Evolutionary conservation across 805 yeast species (phyloP), one percentile per base, ranked within the genome.

Genomic region (Barnettozyma sucrosica): DNA sequence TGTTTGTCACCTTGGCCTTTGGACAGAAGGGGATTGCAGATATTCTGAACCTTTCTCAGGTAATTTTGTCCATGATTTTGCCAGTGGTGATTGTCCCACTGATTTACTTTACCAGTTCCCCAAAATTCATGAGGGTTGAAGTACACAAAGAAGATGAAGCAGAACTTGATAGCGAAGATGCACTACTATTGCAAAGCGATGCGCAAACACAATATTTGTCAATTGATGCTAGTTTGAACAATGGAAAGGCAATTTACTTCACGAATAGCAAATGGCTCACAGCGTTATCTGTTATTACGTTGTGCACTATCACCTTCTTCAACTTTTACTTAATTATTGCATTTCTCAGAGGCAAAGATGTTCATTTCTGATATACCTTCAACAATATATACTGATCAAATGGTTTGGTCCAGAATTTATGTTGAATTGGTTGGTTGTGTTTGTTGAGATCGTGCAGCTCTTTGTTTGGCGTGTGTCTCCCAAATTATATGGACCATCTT

Each of bases 11-110:
- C 2, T 46, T 79, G 5, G 66, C 77, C 7, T 76, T 85, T 53
- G 97, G 97, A 3, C 77, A 95, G 53, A 85, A 81, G 61, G 97
- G 97, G 5, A 72, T 89, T 43, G 75, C 87, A 16, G 76, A 75
- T 46, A 83, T 85, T 23, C 70, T 89, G 57, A 90, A 90, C 58
- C 79, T 81, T 5, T 79, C 88, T 41, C 97, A 89, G 65, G 97
- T 89, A 23, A 83, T 86, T 16, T 71, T 89, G 36, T 81, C 93
- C 3, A 64, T 90, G 54, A 77, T 90, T 45, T 71, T 89, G 48
- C 97, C 97, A 1, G 78, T 88, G 51, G 93, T 89, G 6, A 80
- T 89, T 36, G 96, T 96, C 0, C 97, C 97, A 20, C 71, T 89
- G 60, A 76, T 89, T 47, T 84, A 79, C 61, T 85, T 89, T 63